Percentiles rank a stretch among this genome's conserved stretches.
Conservation (phyloP, 1,139 yeast species). For the Diutina rugosa region DNA sequence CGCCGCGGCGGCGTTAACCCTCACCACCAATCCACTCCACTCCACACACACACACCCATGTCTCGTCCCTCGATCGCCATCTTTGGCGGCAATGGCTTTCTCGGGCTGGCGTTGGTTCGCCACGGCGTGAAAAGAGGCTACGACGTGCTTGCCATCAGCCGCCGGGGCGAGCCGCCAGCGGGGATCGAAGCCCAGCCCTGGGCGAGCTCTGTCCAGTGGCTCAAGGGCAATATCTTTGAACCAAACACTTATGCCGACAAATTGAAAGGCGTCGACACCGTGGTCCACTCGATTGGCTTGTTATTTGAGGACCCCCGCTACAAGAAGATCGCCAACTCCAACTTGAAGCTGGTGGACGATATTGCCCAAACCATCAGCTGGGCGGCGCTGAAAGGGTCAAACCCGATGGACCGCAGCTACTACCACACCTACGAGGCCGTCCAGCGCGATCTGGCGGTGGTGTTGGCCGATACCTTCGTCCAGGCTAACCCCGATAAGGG, state of each 20-base stretch:
- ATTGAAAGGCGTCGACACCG: constrained; percentile 13
- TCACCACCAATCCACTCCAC: neutral
- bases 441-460: constrained; percentile 59
- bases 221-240: constrained; percentile 51
- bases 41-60: neutral
- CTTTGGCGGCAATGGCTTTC: constrained; percentile 80
- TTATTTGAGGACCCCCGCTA: constrained; percentile 56
- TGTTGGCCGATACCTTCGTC: constrained; percentile 45
- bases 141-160: constrained; percentile 49
- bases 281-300: constrained; percentile 72
- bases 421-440: constrained; percentile 44
- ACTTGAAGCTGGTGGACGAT: constrained; percentile 19
- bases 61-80: constrained; percentile 34
- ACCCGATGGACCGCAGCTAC: constrained; percentile 41
- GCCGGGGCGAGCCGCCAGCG: constrained; percentile 45
- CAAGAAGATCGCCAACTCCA: constrained; percentile 40
- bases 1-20: neutral
- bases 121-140: constrained; percentile 52
- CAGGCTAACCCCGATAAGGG: constrained; percentile 9
- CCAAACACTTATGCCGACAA: constrained; percentile 41
- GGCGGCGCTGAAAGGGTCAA: constrained; percentile 17
- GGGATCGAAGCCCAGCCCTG: constrained; percentile 20
- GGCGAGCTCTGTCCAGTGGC: constrained; percentile 57
- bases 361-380: constrained; percentile 11
- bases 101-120: constrained; percentile 63